These are phyloP conservation scores for Fraxinus americana DNA, from an alignment of 257 asterid species.

Conservation along the genomic window DNA sequence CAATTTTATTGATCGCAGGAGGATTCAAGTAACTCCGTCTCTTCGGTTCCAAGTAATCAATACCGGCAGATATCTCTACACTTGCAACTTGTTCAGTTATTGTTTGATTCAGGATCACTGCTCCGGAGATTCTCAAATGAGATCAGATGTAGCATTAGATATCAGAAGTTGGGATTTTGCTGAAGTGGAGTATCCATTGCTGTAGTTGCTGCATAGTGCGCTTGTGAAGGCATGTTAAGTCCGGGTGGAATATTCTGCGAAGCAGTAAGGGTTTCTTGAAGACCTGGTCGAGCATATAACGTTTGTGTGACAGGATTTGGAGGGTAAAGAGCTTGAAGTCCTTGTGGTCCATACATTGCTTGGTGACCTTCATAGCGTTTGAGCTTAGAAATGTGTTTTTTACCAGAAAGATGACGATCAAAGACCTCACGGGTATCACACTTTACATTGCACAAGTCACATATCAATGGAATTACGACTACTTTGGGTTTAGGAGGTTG, in stretches of 20 bases:
- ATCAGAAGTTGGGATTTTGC: slow-evolving; percentile 1
- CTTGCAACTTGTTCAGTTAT: neutral
- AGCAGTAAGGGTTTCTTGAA: slow-evolving; percentile 24
- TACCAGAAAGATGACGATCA: slow-evolving; percentile 29
- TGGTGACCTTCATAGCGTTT: slow-evolving; percentile 28
- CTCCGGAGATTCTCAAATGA: neutral
- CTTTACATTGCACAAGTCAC: slow-evolving; percentile 34
- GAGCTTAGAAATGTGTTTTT: slow-evolving; percentile 28
- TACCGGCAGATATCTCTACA: neutral
- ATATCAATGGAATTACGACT: slow-evolving; percentile 25
- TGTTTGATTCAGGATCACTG: neutral
- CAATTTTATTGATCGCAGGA: neutral
- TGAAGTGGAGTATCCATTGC: neutral
- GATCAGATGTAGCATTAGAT: neutral
- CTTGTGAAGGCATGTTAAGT: slow-evolving; percentile 12
- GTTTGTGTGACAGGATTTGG: slow-evolving; percentile 26
- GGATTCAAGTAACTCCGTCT: neutral
- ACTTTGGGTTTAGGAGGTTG: slow-evolving; percentile 27
- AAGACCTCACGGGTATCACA: slow-evolving; percentile 29
- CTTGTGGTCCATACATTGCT: slow-evolving; percentile 26
- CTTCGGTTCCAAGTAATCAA: neutral
- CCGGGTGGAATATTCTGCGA: slow-evolving; percentile 15
- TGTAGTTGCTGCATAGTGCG: slow-evolving; percentile 3
- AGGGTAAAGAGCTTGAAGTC: slow-evolving; percentile 39
- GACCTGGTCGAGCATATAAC: slow-evolving; percentile 9